Evolutionary conservation across 805 yeast species (phyloP).

Genomic region (Brettanomyces custersianus): DNA sequence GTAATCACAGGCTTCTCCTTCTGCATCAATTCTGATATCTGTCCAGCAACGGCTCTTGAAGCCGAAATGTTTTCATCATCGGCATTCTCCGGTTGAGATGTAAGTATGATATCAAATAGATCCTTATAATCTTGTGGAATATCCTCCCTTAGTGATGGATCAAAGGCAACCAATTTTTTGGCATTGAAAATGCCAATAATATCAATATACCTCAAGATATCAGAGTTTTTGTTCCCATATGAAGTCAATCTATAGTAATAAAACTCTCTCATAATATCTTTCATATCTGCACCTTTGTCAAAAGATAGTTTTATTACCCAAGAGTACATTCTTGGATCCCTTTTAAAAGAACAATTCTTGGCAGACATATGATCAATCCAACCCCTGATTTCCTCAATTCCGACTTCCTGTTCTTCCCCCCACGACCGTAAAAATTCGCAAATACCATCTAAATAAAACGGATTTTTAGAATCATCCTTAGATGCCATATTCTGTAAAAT

Average conservation of each 20-base stretch:
- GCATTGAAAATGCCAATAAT: constrained; percentile 36
- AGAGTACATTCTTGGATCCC: constrained; percentile 22
- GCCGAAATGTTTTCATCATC: background rate
- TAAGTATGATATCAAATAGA: constrained; percentile 12
- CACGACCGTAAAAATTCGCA: constrained; percentile 48
- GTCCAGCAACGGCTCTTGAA: background rate
- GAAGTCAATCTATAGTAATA: constrained; percentile 10
- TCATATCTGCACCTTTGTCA: constrained; percentile 13
- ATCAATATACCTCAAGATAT: constrained; percentile 35
- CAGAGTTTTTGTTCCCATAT: constrained; percentile 20
- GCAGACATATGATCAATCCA: constrained; percentile 19
- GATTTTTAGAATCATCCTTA: constrained; percentile 11
- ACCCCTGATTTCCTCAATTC: constrained; percentile 12
- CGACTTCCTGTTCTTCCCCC: constrained; percentile 22
- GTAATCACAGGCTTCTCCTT: background rate
- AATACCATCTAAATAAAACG: constrained; percentile 53
- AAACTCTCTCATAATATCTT: constrained; percentile 11
- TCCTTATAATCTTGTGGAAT: constrained; percentile 19
- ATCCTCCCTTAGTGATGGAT: constrained; percentile 16
- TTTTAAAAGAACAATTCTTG: constrained; percentile 11
- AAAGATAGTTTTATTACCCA: constrained; percentile 21
- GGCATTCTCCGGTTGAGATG: background rate
- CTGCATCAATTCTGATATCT: background rate
- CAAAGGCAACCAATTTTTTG: constrained; percentile 26
- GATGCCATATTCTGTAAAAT: constrained; percentile 51